Base-by-base conservation (phyloP, 345 rosid genomes). In the Brassica napus region DNA sequence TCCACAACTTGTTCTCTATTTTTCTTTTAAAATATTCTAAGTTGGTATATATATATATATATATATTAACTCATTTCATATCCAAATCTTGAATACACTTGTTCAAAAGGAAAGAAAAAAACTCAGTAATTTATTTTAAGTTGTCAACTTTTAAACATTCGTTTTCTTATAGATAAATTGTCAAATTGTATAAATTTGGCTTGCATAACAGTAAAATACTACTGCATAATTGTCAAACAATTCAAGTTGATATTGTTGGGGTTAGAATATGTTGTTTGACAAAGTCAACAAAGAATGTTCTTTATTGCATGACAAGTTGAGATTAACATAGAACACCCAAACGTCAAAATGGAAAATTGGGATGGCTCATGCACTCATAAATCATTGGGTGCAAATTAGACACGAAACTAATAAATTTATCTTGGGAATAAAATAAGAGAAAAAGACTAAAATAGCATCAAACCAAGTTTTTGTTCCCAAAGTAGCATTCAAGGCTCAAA, bases 311-410 rank as follows among this genome's bases (percentile, higher is more conserved):
- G n/a, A 44, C 1, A 39, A 39, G 44, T 44, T 65, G 49, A 26
- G 6, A 7, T 16, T 44, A 35, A 57, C 58, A 57, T 72, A 0
- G 12, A 9, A 16, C 11, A 15, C 66, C 68, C 49, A 57, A 57
- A 72, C 72, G 82, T 72, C 77, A 59, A 66, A 72, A 72, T 31
- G 15, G 52, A 21, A 65, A 65, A 39, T 12, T 30, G 67, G 30
- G 71, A 71, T 37, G 65, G 65, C 47, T 24, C 58, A 47, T 61
- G 69, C 65, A 63, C 8, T 16, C 3, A 24, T 14, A 69, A 64
- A 18, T 18, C 31, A 73, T 73, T 0, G 57, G 55, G 52, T 59
- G 3, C 16, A 15, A 8, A 72, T 60, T 18, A 9, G 15, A 69
- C 14, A 9, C 8, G 1, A 35, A 0, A 15, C 0, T 8, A 61